Conservation (phyloP, 2,329 filamentous ascomycete genomes). For the Dactylellina sp. region DNA sequence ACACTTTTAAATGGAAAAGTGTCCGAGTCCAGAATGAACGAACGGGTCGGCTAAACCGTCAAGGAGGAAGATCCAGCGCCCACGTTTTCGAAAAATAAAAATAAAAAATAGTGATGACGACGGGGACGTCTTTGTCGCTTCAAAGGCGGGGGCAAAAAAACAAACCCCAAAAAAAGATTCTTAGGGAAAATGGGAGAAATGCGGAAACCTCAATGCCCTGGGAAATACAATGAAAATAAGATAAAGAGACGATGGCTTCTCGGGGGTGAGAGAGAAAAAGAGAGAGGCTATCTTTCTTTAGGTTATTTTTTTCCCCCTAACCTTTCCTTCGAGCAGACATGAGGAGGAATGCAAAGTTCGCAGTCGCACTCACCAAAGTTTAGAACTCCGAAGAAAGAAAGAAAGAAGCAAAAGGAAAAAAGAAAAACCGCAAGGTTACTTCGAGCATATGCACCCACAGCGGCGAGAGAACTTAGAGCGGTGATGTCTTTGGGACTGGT, state of each 20-base stretch:
- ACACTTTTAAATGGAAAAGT: slow-evolving; percentile 56
- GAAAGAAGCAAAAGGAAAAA: slow-evolving; percentile 54
- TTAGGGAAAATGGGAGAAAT: background rate
- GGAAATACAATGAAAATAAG: slow-evolving; percentile 10
- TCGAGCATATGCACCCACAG: slow-evolving; percentile 25
- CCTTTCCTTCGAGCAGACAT: slow-evolving; percentile 52
- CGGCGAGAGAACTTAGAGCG: slow-evolving; percentile 19
- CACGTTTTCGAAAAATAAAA: slow-evolving; percentile 31
- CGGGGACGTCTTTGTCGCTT: background rate
- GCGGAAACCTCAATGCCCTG: too few relatives aligned
- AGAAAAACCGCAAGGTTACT: slow-evolving; percentile 38
- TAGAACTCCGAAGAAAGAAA: slow-evolving; percentile 38
- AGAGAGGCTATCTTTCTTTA: background rate
- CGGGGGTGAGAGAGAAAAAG: slow-evolving; percentile 44
- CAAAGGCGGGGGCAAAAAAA: slow-evolving; percentile 1
- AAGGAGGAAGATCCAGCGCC: slow-evolving; percentile 32
- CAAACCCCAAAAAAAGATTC: background rate
- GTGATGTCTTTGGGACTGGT: slow-evolving; percentile 18
- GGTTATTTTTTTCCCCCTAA: slow-evolving; percentile 2
- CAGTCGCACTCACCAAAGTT: slow-evolving; percentile 18
- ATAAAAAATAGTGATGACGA: slow-evolving; percentile 21
- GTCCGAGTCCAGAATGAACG: slow-evolving; percentile 55
- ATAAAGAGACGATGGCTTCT: slow-evolving; percentile 1
- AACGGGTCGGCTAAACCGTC: slow-evolving; percentile 54
- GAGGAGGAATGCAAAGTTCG: slow-evolving; percentile 57